Base-by-base conservation (phyloP, 768 basidiomycete genomes). In the Kwoniella shandongensis region DNA sequence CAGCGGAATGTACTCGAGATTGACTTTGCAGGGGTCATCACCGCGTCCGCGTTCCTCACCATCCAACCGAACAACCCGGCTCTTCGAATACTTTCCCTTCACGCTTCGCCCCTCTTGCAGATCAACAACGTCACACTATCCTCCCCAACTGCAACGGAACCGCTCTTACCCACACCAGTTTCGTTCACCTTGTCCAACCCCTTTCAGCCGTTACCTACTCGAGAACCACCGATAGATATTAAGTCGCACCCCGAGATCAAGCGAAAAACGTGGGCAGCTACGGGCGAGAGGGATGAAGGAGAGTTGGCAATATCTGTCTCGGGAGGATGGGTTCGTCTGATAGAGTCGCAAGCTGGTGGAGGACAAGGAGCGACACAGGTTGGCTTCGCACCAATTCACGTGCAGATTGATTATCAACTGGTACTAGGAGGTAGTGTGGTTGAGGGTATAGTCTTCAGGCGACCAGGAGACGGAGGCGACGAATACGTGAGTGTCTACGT, bases 1-100 rank as follows among this genome's bases (percentile, higher is more conserved):
- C 94, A 97, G 83, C 91, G 91, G 76, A 92, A 96, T 48, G 88
- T 89, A 61, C 80, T 97, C 65, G 91, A 94, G 79, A 85, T 97
- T 60, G 90, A 93, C 80, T 91, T 96, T 76, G 82, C 86, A 7
- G 94, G 94, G 20, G 81, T 81, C 72, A 81, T 92, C 69, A 88
- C 88, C 83, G 92, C 89, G 59, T 92, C 91, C 75, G 94, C 92
- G 11, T 91, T 94, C 78, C 84, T 99, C 65, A 91, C 89, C 11
- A 81, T 98, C 50, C 78, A 88, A 36, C 96, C 96, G 11, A 86
- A 83, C 36, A 87, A 81, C 70, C 83, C 83, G 50, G 86, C 88
- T 53, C 81, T 99, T 32, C 85, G 81, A 66, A 89, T 89, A 1
- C 81, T 99, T 32, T 85, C 90, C 75, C 83, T 99, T 20, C 88